These are phyloP conservation scores for Aquanectria penicillioides DNA, from an alignment of 2,329 filamentous ascomycete species.

Conservation along the genomic window DNA sequence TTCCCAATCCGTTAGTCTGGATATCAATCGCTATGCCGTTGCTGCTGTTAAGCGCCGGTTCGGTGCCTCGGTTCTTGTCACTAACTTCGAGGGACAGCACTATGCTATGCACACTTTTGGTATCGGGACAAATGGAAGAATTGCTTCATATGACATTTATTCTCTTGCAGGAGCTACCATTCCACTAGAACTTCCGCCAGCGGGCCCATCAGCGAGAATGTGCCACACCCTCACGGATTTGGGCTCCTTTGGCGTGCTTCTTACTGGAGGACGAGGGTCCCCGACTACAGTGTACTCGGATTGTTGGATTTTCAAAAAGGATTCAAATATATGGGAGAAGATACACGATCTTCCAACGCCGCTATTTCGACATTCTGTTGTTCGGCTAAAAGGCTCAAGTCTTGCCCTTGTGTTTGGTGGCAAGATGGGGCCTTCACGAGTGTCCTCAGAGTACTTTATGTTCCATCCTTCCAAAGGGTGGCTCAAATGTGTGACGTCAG, in stretches of 20 bases:
- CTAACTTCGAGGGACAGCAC: slow-evolving; percentile 51
- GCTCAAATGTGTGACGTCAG: slow-evolving; percentile 52
- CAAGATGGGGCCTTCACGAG: slow-evolving; percentile 58
- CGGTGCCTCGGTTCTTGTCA: slow-evolving; percentile 61
- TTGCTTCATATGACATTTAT: slow-evolving; percentile 64
- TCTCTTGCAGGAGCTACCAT: slow-evolving; percentile 26
- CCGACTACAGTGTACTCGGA: slow-evolving; percentile 75
- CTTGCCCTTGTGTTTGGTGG: slow-evolving; percentile 71
- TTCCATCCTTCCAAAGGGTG: slow-evolving; percentile 61
- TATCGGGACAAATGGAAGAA: slow-evolving; percentile 55
- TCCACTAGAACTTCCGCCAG: slow-evolving; percentile 40
- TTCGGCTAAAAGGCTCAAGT: slow-evolving; percentile 59
- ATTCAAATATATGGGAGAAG: slow-evolving; percentile 66
- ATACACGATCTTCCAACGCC: slow-evolving; percentile 74
- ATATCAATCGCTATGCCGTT: slow-evolving; percentile 22
- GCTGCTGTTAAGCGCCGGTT: slow-evolving; percentile 62
- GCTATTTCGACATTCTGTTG: slow-evolving; percentile 79
- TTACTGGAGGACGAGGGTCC: slow-evolving; percentile 83
- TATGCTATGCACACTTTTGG: slow-evolving; percentile 58
- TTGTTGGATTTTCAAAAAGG: slow-evolving; percentile 76
- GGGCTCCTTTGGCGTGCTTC: slow-evolving; percentile 65
- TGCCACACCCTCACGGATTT: slow-evolving; percentile 81
- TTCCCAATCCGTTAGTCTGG: slow-evolving; percentile 6
- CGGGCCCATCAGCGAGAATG: slow-evolving; percentile 60
- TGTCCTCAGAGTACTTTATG: slow-evolving; percentile 64